Conservation (phyloP, 306 rosid species). For the Sophora flavescens region DNA sequence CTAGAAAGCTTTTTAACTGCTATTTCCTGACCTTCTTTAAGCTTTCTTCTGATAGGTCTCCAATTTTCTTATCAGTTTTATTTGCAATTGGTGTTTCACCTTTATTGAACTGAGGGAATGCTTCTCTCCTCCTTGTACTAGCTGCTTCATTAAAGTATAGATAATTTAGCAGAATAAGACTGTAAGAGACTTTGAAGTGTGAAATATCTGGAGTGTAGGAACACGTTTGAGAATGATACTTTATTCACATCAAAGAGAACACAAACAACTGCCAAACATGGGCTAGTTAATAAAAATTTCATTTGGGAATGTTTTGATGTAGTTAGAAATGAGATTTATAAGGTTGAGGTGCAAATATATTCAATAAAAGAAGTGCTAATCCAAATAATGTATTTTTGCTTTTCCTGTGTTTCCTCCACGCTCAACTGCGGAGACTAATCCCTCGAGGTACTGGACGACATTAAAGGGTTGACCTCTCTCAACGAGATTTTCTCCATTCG, state of each 20-base stretch:
- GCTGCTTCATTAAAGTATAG: neutral
- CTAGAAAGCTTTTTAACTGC: slow-evolving; percentile 44
- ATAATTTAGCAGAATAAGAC: neutral
- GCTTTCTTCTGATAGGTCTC: neutral
- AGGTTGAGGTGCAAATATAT: too few relatives aligned
- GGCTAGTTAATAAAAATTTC: too few relatives aligned
- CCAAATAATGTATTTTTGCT: too few relatives aligned
- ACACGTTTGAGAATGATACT: neutral
- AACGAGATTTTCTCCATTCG: too few relatives aligned
- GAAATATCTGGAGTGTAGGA: neutral
- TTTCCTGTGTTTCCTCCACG: too few relatives aligned
- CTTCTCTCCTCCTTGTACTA: neutral
- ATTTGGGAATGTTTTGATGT: too few relatives aligned
- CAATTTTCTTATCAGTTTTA: neutral
- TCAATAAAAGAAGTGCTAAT: too few relatives aligned
- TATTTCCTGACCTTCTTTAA: slow-evolving; percentile 37
- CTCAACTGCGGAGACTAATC: too few relatives aligned
- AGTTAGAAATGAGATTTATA: too few relatives aligned
- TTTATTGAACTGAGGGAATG: neutral
- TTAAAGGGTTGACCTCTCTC: too few relatives aligned
- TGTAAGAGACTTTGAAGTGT: neutral
- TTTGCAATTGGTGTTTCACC: neutral
- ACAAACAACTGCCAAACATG: neutral
- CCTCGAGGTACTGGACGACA: too few relatives aligned
- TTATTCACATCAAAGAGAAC: neutral